Evolutionary conservation across 2,329 filamentous ascomycete species (phyloP).

Genomic region (Colletotrichum nymphaeae): DNA sequence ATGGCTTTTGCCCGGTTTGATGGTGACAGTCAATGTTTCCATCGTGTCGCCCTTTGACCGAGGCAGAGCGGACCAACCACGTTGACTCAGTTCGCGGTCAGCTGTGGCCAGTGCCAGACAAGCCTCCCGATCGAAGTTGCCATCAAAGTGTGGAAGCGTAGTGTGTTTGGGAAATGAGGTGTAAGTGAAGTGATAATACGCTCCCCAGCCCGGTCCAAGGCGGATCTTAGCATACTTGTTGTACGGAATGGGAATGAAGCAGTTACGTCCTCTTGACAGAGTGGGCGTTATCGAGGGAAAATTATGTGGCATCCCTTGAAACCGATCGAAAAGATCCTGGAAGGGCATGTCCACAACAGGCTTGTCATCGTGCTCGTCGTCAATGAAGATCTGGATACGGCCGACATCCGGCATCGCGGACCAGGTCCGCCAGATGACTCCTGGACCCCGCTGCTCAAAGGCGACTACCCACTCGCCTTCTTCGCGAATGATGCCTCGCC

Average conservation of each 20-base stretch:
- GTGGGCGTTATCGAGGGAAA: constrained; percentile 25
- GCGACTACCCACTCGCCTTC: constrained; percentile 27
- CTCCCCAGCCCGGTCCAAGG: constrained; percentile 23
- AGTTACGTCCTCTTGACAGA: constrained; percentile 27
- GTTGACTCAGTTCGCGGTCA: constrained; percentile 18
- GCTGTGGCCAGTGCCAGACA: constrained; percentile 28
- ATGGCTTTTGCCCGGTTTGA: constrained; percentile 1
- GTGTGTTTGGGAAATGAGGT: constrained; percentile 17
- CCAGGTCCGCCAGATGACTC: constrained; percentile 31
- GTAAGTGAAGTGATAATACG: constrained; percentile 32
- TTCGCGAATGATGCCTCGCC: constrained; percentile 24
- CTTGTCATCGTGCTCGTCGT: background rate
- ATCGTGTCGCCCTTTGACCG: constrained; percentile 19
- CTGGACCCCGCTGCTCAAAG: constrained; percentile 29
- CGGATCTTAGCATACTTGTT: constrained; percentile 28
- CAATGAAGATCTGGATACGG: constrained; percentile 27
- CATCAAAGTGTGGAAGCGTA: constrained; percentile 14
- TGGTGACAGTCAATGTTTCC: constrained; percentile 18
- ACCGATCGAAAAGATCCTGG: constrained; percentile 28
- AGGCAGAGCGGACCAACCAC: constrained; percentile 30
- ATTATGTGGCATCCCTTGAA: constrained; percentile 30
- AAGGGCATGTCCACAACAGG: constrained; percentile 28
- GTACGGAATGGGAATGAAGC: constrained; percentile 32
- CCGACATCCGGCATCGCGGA: constrained; percentile 30
- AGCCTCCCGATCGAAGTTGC: constrained; percentile 22